Percentiles rank a stretch among this genome's conserved stretches.
Conservation (phyloP, 2,329 filamentous ascomycete genomes). For the Pyrenophora teres region DNA sequence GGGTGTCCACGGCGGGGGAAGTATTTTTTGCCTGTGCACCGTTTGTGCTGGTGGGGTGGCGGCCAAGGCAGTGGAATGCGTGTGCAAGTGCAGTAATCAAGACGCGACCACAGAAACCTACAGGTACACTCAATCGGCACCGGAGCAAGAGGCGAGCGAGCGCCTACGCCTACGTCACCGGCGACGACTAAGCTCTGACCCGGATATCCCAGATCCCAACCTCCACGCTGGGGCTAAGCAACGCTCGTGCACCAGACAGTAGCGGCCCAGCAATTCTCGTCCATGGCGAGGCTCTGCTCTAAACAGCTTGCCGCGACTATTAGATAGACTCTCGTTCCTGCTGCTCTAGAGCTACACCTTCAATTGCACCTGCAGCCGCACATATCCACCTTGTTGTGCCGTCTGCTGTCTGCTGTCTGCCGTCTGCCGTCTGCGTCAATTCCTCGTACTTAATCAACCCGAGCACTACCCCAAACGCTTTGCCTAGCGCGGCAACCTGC, state of each 20-base stretch:
- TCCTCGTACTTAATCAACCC: constrained; percentile 20
- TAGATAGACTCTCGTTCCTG: constrained; percentile 5
- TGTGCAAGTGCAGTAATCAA: not conserved
- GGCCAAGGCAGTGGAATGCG: not conserved
- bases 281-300: constrained; percentile 1
- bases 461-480: constrained; percentile 23
- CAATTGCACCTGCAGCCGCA: constrained; percentile 17
- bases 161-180: constrained; percentile 22
- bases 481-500: constrained; percentile 36
- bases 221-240: constrained; percentile 20
- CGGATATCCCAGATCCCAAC: constrained; percentile 18
- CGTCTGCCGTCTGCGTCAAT: constrained; percentile 3
- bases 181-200: constrained; percentile 19
- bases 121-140: not conserved
- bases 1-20: constrained; percentile 5
- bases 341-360: constrained; percentile 13
- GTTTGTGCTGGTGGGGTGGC: not conserved
- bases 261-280: constrained; percentile 8
- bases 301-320: constrained; percentile 1
- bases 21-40: not conserved
- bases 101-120: not conserved
- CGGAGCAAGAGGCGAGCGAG: not conserved
- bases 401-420: not conserved
- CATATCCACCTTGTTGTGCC: constrained; percentile 22
- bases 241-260: constrained; percentile 29